Evolutionary conservation across 169 alveolate genomes (phyloP), one percentile per base, ranked within the genome.

Genomic region (Plasmodium malariae): DNA sequence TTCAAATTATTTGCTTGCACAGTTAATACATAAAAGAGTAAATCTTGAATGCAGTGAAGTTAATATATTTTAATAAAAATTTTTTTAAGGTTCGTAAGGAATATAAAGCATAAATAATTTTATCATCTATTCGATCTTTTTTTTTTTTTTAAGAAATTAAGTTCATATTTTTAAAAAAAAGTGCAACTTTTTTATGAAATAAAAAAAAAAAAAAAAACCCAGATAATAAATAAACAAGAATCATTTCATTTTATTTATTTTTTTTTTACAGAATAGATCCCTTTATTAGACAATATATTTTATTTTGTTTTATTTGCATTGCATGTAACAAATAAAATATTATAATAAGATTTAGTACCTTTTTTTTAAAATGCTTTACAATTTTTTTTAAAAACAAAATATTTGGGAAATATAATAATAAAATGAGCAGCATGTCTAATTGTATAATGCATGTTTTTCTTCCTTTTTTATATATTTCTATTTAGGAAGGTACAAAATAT

Each of bases 391-490:
- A n/a, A n/a, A n/a, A n/a, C n/a, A n/a, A n/a, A n/a, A n/a, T n/a
- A n/a, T 3, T 45, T 45, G 55, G 9, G 14, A 45, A 45, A 45
- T 45, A 45, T 1, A 45, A 45, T 45, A 45, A 45, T 45, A n/a
- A n/a, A n/a, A n/a, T 45, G 55, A 45, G 14, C 14, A 11, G 21
- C 14, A 45, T 45, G 55, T 1, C 1, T 45, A 45, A 45, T 3
- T 45, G 21, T 0, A 4, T 6, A n/a, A 6, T 19, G 17, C 21
- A 48, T 48, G 17, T n/a, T 48, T 48, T 48, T 48, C 17, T 6
- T 71, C n/a, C 11, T 71, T 74, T 65, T 37, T 74, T 74, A n/a
- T n/a, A n/a, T n/a, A n/a, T 48, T 4, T 32, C 21, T 26, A 21
- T 40, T 74, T 36, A 43, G 51, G 49, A 40, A 32, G 30, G 17